phyloP scores from a whole-genome alignment of 2,329 filamentous ascomycete genomes.

The Neospermospora avenae region DNA sequence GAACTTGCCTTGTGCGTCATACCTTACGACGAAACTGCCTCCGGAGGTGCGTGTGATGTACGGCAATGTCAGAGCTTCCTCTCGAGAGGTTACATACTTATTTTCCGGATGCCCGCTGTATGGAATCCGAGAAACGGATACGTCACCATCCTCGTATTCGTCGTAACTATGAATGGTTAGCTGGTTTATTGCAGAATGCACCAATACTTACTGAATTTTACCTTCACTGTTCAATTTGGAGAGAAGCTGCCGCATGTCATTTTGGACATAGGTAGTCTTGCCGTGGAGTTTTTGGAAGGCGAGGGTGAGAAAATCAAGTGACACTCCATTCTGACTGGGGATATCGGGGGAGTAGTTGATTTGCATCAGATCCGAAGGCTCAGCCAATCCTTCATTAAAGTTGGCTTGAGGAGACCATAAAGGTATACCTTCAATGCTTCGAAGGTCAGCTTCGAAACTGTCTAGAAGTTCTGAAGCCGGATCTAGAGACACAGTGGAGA shows the following conservation, averaged over 20 bases:
- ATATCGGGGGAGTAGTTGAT: not conserved
- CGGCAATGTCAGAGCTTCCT: not conserved
- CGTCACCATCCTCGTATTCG: not conserved
- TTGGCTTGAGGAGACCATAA: not conserved
- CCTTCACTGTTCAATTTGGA: not conserved
- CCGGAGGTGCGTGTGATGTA: not conserved
- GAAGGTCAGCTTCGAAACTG: not conserved
- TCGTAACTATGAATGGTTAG: not conserved
- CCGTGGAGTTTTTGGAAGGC: not conserved
- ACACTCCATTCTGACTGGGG: not conserved
- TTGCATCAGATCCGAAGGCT: not conserved
- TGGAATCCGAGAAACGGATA: conserved; percentile 22
- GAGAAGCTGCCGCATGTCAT: not conserved
- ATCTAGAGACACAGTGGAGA: not conserved
- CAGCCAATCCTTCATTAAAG: not conserved
- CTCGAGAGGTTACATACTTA: conserved; percentile 22
- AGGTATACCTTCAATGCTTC: not conserved
- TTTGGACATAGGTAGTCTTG: not conserved
- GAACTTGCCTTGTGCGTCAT: conserved; percentile 15
- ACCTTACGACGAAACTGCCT: conserved; percentile 19
- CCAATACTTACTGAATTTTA: conserved; percentile 19
- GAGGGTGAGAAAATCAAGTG: not conserved
- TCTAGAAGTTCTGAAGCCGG: not conserved
- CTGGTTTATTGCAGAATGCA: not conserved
- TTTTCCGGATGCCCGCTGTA: conserved; percentile 31